Conservation (phyloP, 2,329 filamentous ascomycete genomes). For the Pyricularia grisea region DNA sequence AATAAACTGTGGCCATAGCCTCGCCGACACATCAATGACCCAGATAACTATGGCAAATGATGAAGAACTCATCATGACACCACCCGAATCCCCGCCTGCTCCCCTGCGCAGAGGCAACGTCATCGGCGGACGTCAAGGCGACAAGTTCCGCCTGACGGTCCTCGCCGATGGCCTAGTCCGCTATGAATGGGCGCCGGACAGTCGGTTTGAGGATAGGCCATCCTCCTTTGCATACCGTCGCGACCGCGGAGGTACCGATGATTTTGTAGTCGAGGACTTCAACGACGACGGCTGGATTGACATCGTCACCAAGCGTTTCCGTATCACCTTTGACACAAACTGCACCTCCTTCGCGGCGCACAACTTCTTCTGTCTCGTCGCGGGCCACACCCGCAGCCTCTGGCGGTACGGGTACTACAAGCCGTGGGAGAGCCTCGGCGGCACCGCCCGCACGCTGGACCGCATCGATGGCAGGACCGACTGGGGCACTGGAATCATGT, state of each 20-base stretch:
- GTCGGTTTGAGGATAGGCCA: constrained; percentile 51
- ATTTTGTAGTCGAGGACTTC: constrained; percentile 29
- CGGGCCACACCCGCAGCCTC: constrained; percentile 25
- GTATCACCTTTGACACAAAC: constrained; percentile 40
- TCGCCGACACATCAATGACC: not conserved
- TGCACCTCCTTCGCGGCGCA: constrained; percentile 42
- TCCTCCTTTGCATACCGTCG: constrained; percentile 53
- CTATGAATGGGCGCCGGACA: constrained; percentile 53
- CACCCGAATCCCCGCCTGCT: not conserved
- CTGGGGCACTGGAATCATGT: constrained; percentile 40
- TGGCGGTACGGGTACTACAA: constrained; percentile 38
- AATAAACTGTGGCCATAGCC: not conserved
- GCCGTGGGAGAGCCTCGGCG: constrained; percentile 18
- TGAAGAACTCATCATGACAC: not conserved
- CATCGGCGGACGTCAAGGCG: constrained; percentile 17
- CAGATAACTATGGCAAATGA: not conserved
- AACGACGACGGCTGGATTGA: constrained; percentile 31
- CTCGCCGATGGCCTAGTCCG: constrained; percentile 46
- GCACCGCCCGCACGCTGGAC: constrained; percentile 43
- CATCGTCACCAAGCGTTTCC: constrained; percentile 45
- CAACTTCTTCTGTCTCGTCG: constrained; percentile 37
- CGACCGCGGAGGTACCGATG: constrained; percentile 29
- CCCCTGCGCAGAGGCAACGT: not conserved
- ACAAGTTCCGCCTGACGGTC: constrained; percentile 50
- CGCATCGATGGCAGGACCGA: constrained; percentile 37